phyloP scores from a whole-genome alignment of 2,329 filamentous ascomycete species.

The Aquanectria penicillioides region DNA sequence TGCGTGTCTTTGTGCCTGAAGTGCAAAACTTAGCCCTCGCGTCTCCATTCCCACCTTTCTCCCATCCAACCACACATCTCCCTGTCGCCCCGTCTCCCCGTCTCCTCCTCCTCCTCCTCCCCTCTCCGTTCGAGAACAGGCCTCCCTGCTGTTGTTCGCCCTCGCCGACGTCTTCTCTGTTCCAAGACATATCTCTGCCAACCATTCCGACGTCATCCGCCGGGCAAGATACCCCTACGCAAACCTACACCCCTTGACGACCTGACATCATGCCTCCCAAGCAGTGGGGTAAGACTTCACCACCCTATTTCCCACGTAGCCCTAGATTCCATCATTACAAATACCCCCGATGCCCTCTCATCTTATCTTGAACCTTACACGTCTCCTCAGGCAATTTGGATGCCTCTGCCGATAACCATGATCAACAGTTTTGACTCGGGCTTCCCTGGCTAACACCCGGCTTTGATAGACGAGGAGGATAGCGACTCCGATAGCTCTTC shows the following conservation, averaged over 20 bases:
- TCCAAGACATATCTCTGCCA: neutral
- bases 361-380: neutral
- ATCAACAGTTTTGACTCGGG: neutral
- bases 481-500: slow-evolving; percentile 49
- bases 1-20: slow-evolving; percentile 33
- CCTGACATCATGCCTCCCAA: slow-evolving; percentile 55
- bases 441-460: slow-evolving; percentile 20
- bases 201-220: slow-evolving; percentile 9
- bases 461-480: slow-evolving; percentile 51
- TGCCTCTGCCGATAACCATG: too few species aligned
- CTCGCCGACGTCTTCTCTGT: too few species aligned
- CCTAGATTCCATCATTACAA: neutral
- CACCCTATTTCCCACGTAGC: neutral
- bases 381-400: neutral
- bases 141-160: too few species aligned
- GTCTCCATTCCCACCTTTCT: slow-evolving; percentile 5
- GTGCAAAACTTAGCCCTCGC: slow-evolving; percentile 20
- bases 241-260: slow-evolving; percentile 24
- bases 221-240: slow-evolving; percentile 5
- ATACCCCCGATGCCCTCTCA: neutral
- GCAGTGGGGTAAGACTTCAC: slow-evolving; percentile 53
- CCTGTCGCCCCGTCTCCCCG: neutral
- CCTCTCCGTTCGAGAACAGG: too few species aligned
- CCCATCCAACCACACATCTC: slow-evolving; percentile 10
- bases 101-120: neutral